Percentiles rank a stretch among this genome's conserved stretches.
These are phyloP conservation scores for Arabis alpina DNA, from an alignment of 345 rosid species.

Conservation along the genomic window DNA sequence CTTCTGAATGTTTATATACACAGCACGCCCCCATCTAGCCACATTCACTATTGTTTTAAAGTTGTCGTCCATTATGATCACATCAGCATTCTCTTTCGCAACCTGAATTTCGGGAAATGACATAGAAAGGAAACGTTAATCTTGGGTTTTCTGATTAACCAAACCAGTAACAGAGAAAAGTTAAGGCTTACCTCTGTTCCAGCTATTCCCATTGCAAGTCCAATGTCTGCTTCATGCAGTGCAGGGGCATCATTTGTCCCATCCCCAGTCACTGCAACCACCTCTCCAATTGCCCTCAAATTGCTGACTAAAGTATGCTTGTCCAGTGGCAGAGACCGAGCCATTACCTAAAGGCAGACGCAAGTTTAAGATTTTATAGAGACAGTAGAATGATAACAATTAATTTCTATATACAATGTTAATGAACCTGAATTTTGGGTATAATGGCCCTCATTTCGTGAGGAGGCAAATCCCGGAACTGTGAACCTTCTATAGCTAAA, in stretches of 20 bases:
- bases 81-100: conserved; percentile 85
- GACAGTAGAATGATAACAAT: neutral
- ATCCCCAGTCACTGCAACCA: conserved; percentile 94
- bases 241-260: conserved; percentile 99
- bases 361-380: neutral
- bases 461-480: conserved; percentile 61
- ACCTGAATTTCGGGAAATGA: conserved; percentile 48
- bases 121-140: neutral
- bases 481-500: conserved; percentile 75
- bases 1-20: conserved; percentile 80
- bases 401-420: conserved; percentile 4
- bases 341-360: conserved; percentile 57
- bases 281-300: conserved; percentile 59
- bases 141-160: neutral
- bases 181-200: conserved; percentile 75
- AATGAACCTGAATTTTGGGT: conserved; percentile 67
- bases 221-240: conserved; percentile 89
- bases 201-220: conserved; percentile 96
- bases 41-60: conserved; percentile 75
- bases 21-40: conserved; percentile 84
- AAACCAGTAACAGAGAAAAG: conserved; percentile 2
- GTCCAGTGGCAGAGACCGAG: conserved; percentile 64
- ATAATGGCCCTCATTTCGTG: conserved; percentile 59
- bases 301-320: conserved; percentile 56
- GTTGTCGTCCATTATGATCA: conserved; percentile 84